Conservation (phyloP, 2,329 filamentous ascomycete genomes). For the Fusarium robinianum region DNA sequence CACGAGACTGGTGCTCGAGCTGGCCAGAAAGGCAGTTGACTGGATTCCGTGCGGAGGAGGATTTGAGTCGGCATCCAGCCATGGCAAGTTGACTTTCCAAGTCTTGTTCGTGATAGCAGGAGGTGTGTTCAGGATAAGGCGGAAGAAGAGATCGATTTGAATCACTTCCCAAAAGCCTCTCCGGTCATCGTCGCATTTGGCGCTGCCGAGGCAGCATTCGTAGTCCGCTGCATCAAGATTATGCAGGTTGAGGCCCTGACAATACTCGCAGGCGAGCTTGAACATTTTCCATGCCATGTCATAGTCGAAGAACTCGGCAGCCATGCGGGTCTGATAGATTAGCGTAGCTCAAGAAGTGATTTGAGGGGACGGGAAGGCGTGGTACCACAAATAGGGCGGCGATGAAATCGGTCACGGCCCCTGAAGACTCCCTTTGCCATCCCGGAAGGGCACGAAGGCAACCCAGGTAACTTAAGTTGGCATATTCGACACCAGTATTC, state of each 20-base stretch:
- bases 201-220: constrained; percentile 10
- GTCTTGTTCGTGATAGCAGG: constrained; percentile 34
- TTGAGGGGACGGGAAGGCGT: neutral
- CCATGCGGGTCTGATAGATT: constrained; percentile 33
- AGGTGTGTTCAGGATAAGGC: constrained; percentile 39
- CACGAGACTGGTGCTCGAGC: constrained; percentile 37
- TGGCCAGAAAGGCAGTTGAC: constrained; percentile 35
- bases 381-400: constrained; percentile 39
- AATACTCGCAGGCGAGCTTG: constrained; percentile 38
- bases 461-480: constrained; percentile 35
- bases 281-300: constrained; percentile 41
- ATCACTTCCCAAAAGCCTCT: constrained; percentile 42
- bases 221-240: constrained; percentile 36
- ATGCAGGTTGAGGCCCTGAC: constrained; percentile 38
- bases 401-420: constrained; percentile 38
- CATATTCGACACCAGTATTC: constrained; percentile 22
- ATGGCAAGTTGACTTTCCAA: constrained; percentile 42
- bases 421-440: constrained; percentile 40
- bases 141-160: constrained; percentile 40
- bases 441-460: constrained; percentile 38
- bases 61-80: constrained; percentile 33
- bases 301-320: constrained; percentile 41
- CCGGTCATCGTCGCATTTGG: constrained; percentile 32
- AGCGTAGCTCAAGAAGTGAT: neutral
- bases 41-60: constrained; percentile 29